phyloP scores from a whole-genome alignment of 2,329 filamentous ascomycete species.

The Calonectria pteridis region DNA sequence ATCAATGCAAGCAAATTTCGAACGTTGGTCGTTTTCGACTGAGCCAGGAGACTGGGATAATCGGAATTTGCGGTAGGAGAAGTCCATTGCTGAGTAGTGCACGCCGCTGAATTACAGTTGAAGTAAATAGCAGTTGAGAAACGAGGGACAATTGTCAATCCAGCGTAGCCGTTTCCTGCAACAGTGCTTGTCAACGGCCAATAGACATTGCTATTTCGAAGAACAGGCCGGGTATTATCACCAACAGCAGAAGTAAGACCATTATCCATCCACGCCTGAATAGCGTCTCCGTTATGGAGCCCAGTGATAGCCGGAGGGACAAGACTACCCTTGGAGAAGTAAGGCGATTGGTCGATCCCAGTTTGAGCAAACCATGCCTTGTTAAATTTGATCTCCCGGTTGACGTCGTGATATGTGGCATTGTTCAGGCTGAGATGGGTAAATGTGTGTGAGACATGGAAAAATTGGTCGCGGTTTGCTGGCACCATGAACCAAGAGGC shows the following conservation, averaged over 20 bases:
- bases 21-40: slow-evolving; percentile 26
- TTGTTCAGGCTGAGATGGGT: slow-evolving; percentile 33
- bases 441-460: slow-evolving; percentile 34
- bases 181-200: slow-evolving; percentile 33
- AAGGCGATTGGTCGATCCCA: slow-evolving; percentile 33
- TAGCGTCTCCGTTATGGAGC: slow-evolving; percentile 34
- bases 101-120: slow-evolving; percentile 30
- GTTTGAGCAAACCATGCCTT: slow-evolving; percentile 33
- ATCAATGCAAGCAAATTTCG: slow-evolving; percentile 26
- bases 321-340: slow-evolving; percentile 25
- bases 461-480: slow-evolving; percentile 33
- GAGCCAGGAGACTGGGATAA: slow-evolving; percentile 21
- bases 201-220: slow-evolving; percentile 21
- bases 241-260: slow-evolving; percentile 28
- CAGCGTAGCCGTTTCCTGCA: slow-evolving; percentile 28
- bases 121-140: slow-evolving; percentile 33
- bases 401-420: slow-evolving; percentile 32
- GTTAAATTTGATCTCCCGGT: slow-evolving; percentile 33
- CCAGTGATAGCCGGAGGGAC: slow-evolving; percentile 34
- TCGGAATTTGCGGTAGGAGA: not conserved
- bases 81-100: slow-evolving; percentile 29
- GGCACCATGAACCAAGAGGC: slow-evolving; percentile 32
- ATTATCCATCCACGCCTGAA: slow-evolving; percentile 33
- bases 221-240: slow-evolving; percentile 31
- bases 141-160: slow-evolving; percentile 30